Evolutionary conservation across 139 green algal species (phyloP).

Genomic region (Asterochloris sp.): DNA sequence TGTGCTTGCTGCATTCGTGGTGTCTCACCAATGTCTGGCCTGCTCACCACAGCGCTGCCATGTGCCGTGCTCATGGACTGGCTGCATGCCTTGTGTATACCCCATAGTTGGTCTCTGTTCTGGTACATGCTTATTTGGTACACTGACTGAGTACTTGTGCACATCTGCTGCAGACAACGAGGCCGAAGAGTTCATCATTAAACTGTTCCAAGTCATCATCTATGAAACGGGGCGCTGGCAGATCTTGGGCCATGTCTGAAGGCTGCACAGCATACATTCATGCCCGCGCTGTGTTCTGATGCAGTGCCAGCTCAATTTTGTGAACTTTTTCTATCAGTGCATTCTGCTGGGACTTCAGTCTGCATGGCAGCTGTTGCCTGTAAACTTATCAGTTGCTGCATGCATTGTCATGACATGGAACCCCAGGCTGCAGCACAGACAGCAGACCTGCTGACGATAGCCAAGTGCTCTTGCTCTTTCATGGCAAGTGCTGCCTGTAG

Average conservation of each 20-base stretch:
- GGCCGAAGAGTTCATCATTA: constrained; percentile 82
- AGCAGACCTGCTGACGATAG: background rate
- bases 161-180: constrained; percentile 37
- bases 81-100: too few species aligned
- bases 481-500: background rate
- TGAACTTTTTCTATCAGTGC: constrained; percentile 4
- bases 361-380: background rate
- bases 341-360: constrained; percentile 12
- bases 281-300: background rate
- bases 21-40: too few species aligned
- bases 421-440: too few species aligned
- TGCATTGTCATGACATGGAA: too few species aligned
- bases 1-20: too few species aligned
- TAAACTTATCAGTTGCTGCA: too few species aligned
- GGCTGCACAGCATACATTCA: background rate
- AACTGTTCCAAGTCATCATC: constrained; percentile 90
- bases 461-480: constrained; percentile 11
- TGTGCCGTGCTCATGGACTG: too few species aligned
- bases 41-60: too few species aligned
- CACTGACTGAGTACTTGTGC: too few species aligned
- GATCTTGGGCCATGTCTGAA: background rate
- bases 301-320: background rate
- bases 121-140: too few species aligned
- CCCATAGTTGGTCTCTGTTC: too few species aligned
- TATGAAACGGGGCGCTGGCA: constrained; percentile 69